Evolutionary conservation across 2,329 filamentous ascomycete genomes (phyloP).

Genomic region (Phoma sp.): DNA sequence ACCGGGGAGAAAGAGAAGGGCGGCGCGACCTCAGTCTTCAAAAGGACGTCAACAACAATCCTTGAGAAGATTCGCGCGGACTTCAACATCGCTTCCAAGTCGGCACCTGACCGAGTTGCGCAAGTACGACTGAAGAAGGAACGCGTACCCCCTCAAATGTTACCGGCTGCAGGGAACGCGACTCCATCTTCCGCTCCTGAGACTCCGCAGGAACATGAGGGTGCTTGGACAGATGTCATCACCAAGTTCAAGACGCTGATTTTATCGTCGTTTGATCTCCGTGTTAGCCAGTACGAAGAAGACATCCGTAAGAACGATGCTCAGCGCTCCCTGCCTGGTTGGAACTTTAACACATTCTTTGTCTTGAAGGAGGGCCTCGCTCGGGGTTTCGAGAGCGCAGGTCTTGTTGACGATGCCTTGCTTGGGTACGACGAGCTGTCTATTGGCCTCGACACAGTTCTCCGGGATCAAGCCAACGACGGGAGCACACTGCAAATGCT

Average conservation of each 20-base stretch:
- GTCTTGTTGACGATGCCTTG: slow-evolving; percentile 91
- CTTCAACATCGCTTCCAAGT: slow-evolving; percentile 81
- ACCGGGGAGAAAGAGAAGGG: slow-evolving; percentile 70
- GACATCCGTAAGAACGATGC: slow-evolving; percentile 94
- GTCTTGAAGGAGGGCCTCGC: slow-evolving; percentile 95
- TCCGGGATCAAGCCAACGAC: slow-evolving; percentile 72
- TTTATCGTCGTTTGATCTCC: slow-evolving; percentile 83
- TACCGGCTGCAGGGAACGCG: slow-evolving; percentile 51
- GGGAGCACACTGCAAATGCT: slow-evolving; percentile 72
- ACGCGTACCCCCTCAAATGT: slow-evolving; percentile 52
- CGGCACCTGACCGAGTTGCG: slow-evolving; percentile 75
- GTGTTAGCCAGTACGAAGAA: slow-evolving; percentile 94
- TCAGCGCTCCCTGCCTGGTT: slow-evolving; percentile 85
- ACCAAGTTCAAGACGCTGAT: slow-evolving; percentile 87
- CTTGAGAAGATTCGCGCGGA: slow-evolving; percentile 89
- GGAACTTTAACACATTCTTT: slow-evolving; percentile 99
- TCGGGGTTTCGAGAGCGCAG: slow-evolving; percentile 93
- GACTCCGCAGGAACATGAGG: slow-evolving; percentile 76
- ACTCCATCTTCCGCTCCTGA: slow-evolving; percentile 56
- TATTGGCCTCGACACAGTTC: slow-evolving; percentile 80
- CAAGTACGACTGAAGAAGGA: slow-evolving; percentile 76
- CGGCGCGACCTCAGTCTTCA: slow-evolving; percentile 72
- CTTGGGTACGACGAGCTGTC: slow-evolving; percentile 94
- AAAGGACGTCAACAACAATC: slow-evolving; percentile 77
- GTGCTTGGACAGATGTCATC: slow-evolving; percentile 83